Percentiles rank a stretch among this genome's conserved stretches.
These are phyloP conservation scores for Ceratocystis smalleyi DNA, from an alignment of 2,329 filamentous ascomycete genomes.

Conservation along the genomic window DNA sequence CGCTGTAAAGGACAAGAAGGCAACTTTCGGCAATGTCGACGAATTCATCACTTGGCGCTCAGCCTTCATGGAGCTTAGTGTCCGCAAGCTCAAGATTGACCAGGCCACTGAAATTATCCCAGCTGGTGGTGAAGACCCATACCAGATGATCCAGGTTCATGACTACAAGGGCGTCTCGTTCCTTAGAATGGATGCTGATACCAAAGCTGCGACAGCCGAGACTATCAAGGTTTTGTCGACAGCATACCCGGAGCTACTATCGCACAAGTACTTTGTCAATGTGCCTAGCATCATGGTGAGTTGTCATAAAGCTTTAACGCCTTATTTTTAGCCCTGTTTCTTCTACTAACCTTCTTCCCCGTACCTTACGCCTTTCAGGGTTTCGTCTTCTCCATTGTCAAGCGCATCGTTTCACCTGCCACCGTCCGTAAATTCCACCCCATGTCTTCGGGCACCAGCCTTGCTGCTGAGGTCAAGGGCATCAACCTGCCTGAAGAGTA, in stretches of 20 bases:
- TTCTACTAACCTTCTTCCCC: not conserved
- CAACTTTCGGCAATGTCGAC: constrained; percentile 68
- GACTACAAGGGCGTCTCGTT: constrained; percentile 85
- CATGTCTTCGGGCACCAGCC: constrained; percentile 53
- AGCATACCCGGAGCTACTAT: constrained; percentile 75
- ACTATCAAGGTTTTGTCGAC: constrained; percentile 68
- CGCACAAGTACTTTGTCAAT: constrained; percentile 88
- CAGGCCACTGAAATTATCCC: constrained; percentile 56
- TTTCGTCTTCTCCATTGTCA: constrained; percentile 64
- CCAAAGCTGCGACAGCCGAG: constrained; percentile 62
- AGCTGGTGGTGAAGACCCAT: constrained; percentile 61
- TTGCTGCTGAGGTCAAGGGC: constrained; percentile 43
- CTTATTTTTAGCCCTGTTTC: not conserved
- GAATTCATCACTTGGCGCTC: constrained; percentile 88
- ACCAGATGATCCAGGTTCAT: constrained; percentile 85
- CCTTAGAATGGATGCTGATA: constrained; percentile 60
- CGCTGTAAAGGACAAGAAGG: constrained; percentile 61
- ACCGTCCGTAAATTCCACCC: constrained; percentile 69
- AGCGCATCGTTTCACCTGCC: constrained; percentile 56
- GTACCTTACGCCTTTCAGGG: constrained; percentile 27
- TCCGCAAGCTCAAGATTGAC: constrained; percentile 56
- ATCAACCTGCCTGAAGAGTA: constrained; percentile 61
- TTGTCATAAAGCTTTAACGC: not conserved
- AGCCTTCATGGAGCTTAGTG: constrained; percentile 74
- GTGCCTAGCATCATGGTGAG: constrained; percentile 64